Conservation (phyloP, 2,329 filamentous ascomycete genomes). For the Tolypocladium cylindrosporum region DNA sequence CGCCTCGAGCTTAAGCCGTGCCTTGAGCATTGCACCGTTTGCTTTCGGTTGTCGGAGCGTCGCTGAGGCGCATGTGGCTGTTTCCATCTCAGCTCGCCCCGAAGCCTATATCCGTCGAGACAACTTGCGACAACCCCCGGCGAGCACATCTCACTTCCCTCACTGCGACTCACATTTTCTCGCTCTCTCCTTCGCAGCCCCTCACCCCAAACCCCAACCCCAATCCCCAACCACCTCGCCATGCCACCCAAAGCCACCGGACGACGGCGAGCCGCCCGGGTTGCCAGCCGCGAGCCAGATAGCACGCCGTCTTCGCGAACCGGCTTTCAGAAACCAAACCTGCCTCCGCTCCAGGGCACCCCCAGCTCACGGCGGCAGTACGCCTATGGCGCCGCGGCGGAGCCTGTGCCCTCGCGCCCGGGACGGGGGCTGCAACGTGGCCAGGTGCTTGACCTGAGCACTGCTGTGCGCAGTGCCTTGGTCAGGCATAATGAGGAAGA, state of each 20-base stretch:
- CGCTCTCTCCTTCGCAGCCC: neutral
- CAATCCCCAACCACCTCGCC: neutral
- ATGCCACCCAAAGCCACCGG: slow-evolving; percentile 9
- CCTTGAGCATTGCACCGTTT: neutral
- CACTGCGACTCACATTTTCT: neutral
- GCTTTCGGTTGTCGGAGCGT: neutral
- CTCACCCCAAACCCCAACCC: neutral
- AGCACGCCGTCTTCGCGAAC: slow-evolving; percentile 2
- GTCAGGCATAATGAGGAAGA: slow-evolving; percentile 8
- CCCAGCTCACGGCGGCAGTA: slow-evolving; percentile 26
- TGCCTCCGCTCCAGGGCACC: slow-evolving; percentile 18
- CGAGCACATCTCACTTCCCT: neutral
- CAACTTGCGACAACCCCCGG: neutral
- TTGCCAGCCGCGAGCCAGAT: slow-evolving; percentile 4
- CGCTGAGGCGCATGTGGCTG: neutral
- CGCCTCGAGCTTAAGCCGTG: neutral
- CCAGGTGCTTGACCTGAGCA: slow-evolving; percentile 14
- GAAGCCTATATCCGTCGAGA: neutral
- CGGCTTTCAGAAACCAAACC: slow-evolving; percentile 13
- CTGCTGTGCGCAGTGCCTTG: slow-evolving; percentile 19
- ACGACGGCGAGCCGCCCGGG: slow-evolving; percentile 2
- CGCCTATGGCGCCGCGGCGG: slow-evolving; percentile 25
- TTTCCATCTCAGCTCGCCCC: neutral
- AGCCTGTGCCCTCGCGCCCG: slow-evolving; percentile 17
- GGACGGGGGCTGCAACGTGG: slow-evolving; percentile 5